Percentiles rank a stretch among this genome's conserved stretches.
These are phyloP conservation scores for Quercus glauca DNA, from an alignment of 306 rosid species.

Conservation along the genomic window DNA sequence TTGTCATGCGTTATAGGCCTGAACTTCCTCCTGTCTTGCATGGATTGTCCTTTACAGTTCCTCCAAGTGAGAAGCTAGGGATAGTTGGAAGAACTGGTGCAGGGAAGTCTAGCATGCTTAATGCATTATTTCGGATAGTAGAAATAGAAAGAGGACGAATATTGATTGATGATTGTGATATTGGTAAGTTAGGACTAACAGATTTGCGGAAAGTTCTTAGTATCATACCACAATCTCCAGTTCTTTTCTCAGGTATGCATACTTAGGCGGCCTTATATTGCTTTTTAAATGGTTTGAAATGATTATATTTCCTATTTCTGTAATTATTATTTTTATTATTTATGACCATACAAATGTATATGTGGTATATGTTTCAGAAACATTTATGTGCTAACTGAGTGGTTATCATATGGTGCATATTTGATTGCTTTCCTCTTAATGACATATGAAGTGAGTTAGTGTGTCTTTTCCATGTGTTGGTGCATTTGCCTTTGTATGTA, in stretches of 20 bases:
- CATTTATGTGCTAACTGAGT: background rate
- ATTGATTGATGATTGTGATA: conserved; percentile 62
- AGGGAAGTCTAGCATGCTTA: conserved; percentile 94
- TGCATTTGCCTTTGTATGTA: background rate
- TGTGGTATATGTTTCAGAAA: background rate
- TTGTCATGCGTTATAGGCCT: conserved; percentile 79
- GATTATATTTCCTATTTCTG: conserved; percentile 3
- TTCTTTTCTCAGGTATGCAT: conserved; percentile 78
- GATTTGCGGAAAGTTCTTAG: conserved; percentile 76
- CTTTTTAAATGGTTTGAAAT: background rate
- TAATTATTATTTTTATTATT: background rate
- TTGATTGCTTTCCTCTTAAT: background rate
- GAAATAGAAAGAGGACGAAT: conserved; percentile 76
- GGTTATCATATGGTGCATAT: background rate
- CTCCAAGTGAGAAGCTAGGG: conserved; percentile 79
- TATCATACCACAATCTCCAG: conserved; percentile 89
- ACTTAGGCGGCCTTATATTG: background rate
- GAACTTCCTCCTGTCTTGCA: conserved; percentile 88
- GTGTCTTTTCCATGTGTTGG: background rate
- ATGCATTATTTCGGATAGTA: conserved; percentile 78
- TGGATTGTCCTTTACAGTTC: conserved; percentile 61
- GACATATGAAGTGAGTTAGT: background rate
- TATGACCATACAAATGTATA: background rate
- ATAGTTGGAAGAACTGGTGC: conserved; percentile 98
- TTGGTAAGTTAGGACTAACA: conserved; percentile 62